Conservation (phyloP, 176 grass and related monocot species). For the Paspalum vaginatum region DNA sequence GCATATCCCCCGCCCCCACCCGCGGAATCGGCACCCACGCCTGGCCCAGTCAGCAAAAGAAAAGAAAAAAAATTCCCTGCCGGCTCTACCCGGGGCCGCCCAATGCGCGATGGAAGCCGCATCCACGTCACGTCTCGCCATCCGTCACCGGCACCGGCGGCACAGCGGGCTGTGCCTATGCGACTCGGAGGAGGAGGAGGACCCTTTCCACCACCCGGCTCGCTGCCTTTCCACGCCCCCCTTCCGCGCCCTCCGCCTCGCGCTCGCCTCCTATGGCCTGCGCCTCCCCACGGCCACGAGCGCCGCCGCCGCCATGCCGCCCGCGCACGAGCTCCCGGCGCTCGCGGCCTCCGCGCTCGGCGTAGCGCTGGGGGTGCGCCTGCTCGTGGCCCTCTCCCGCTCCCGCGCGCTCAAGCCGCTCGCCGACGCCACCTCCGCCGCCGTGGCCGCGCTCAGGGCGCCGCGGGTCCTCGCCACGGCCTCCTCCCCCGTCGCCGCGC, state of each 20-base stretch:
- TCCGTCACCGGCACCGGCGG: not conserved
- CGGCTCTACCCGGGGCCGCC: not conserved
- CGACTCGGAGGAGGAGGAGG: no score
- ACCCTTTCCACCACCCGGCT: no score
- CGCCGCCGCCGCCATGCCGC: slow-evolving; percentile 41
- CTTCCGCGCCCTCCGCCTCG: no score
- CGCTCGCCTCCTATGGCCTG: slow-evolving; percentile 49
- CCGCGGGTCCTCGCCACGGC: slow-evolving; percentile 47
- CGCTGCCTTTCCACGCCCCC: not conserved
- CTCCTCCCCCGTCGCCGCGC: slow-evolving; percentile 56
- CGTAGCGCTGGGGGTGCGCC: slow-evolving; percentile 53
- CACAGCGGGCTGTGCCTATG: no score
- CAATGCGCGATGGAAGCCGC: slow-evolving; percentile 24
- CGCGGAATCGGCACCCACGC: not conserved
- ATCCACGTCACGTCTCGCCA: slow-evolving; percentile 36
- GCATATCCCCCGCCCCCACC: slow-evolving; percentile 1
- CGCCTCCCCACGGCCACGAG: slow-evolving; percentile 27
- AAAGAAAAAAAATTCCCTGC: not conserved
- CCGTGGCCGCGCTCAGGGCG: slow-evolving; percentile 59
- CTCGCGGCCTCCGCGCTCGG: slow-evolving; percentile 50
- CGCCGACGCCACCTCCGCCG: slow-evolving; percentile 59
- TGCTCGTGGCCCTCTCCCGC: slow-evolving; percentile 54
- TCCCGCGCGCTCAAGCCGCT: slow-evolving; percentile 66
- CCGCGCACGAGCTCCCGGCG: slow-evolving; percentile 19
- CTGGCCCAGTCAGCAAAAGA: not conserved